Percentiles rank a stretch among this genome's conserved stretches.
Conservation (phyloP, 2,329 filamentous ascomycete species). For the Alternaria triticimaculans region DNA sequence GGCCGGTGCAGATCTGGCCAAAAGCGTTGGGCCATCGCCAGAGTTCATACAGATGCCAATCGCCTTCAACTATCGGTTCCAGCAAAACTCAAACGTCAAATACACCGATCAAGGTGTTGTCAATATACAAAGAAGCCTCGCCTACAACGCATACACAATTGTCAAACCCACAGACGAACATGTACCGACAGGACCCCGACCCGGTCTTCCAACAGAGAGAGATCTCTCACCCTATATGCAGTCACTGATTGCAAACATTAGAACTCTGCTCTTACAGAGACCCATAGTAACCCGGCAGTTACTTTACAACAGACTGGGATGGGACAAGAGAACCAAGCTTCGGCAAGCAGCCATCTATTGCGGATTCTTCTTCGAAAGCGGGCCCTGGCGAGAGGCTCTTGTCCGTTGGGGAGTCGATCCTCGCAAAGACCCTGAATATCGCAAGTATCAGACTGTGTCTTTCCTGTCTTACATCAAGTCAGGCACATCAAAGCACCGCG, state of each 20-base stretch:
- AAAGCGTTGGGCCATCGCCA: slow-evolving; percentile 79
- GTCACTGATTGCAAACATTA: slow-evolving; percentile 68
- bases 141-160: slow-evolving; percentile 54
- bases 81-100: slow-evolving; percentile 82
- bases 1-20: slow-evolving; percentile 63
- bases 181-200: slow-evolving; percentile 67
- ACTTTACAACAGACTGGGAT: slow-evolving; percentile 73
- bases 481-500: slow-evolving; percentile 33
- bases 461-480: slow-evolving; percentile 44
- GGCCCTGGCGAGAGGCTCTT: slow-evolving; percentile 89
- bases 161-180: slow-evolving; percentile 66
- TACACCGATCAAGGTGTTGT: slow-evolving; percentile 54
- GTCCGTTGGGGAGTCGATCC: slow-evolving; percentile 88
- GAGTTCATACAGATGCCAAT: slow-evolving; percentile 76
- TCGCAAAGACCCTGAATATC: slow-evolving; percentile 74
- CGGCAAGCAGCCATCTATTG: slow-evolving; percentile 82
- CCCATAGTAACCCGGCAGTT: slow-evolving; percentile 88
- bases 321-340: slow-evolving; percentile 62
- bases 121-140: slow-evolving; percentile 37
- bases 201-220: slow-evolving; percentile 60
- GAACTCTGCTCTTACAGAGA: slow-evolving; percentile 71
- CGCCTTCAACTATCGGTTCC: slow-evolving; percentile 76
- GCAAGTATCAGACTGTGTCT: slow-evolving; percentile 81
- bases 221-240: slow-evolving; percentile 65
- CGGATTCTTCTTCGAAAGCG: slow-evolving; percentile 90